A percentile compares a stretch with the other conserved stretches of the same genome.
These are phyloP conservation scores for Taxillus chinensis DNA, from an alignment of 164 flowering plant genomes.

Conservation along the genomic window DNA sequence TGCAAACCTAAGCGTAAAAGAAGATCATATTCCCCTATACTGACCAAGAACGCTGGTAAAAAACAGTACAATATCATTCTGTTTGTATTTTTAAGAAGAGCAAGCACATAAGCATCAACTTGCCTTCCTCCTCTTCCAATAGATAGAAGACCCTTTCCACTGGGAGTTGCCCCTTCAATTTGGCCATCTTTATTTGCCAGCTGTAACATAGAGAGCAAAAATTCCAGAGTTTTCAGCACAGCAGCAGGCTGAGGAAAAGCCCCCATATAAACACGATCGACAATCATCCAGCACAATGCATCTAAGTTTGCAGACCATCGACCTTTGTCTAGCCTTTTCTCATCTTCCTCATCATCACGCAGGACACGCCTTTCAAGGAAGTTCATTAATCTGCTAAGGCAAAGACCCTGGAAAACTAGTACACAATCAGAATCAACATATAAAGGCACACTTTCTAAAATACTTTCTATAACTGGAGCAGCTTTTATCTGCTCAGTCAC, in stretches of 20 bases:
- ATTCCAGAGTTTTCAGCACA: slow-evolving; percentile 73
- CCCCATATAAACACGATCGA: slow-evolving; percentile 95
- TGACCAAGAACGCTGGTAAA: slow-evolving; percentile 74
- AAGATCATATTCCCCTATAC: slow-evolving; percentile 80
- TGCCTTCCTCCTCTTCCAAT: slow-evolving; percentile 82
- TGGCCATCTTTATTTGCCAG: slow-evolving; percentile 94
- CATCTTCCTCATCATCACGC: slow-evolving; percentile 96
- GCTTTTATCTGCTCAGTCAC: slow-evolving; percentile 88
- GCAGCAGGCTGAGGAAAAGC: slow-evolving; percentile 82
- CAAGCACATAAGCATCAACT: slow-evolving; percentile 81
- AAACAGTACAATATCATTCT: slow-evolving; percentile 89
- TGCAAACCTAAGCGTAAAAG: slow-evolving; percentile 65
- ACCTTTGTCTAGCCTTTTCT: slow-evolving; percentile 78
- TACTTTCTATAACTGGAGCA: slow-evolving; percentile 47
- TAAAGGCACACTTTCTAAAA: slow-evolving; percentile 73
- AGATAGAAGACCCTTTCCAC: slow-evolving; percentile 78
- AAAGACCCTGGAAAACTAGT: slow-evolving; percentile 86
- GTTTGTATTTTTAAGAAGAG: slow-evolving; percentile 82
- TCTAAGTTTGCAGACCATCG: slow-evolving; percentile 91
- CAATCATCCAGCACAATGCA: slow-evolving; percentile 85
- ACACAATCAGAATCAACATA: slow-evolving; percentile 73
- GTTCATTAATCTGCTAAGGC: slow-evolving; percentile 85
- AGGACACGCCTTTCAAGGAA: slow-evolving; percentile 87
- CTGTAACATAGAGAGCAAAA: slow-evolving; percentile 89
- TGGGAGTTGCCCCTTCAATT: slow-evolving; percentile 68